A percentile compares a stretch with the other conserved stretches of the same genome.
Evolutionary conservation across 495 filamentous ascomycete genomes (phyloP).

Genomic region (Penicillium subrubescens): DNA sequence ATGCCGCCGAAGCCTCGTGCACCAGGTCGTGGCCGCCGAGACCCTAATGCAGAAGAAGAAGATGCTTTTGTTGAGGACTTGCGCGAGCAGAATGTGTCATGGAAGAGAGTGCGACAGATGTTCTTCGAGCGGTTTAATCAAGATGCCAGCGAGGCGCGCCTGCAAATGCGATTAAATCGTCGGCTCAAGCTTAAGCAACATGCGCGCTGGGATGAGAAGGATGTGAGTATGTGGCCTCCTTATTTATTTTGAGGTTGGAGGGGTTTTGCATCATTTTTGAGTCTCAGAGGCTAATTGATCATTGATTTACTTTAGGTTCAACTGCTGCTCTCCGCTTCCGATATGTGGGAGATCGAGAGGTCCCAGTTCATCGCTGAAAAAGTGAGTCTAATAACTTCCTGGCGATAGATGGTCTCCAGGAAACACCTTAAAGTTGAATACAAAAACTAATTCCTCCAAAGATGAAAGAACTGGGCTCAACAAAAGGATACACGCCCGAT

Average conservation of each 20-base stretch:
- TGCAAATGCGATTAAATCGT: slow-evolving; percentile 74
- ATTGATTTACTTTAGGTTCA: slow-evolving; percentile 35
- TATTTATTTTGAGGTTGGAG: neutral
- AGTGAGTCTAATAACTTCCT: slow-evolving; percentile 31
- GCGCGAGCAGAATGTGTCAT: slow-evolving; percentile 66
- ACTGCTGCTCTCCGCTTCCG: slow-evolving; percentile 48
- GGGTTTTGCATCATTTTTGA: neutral
- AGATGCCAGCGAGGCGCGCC: slow-evolving; percentile 65
- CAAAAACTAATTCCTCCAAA: slow-evolving; percentile 6
- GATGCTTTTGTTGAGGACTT: slow-evolving; percentile 65
- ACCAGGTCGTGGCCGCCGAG: slow-evolving; percentile 44
- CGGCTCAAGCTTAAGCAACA: slow-evolving; percentile 58
- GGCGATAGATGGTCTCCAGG: neutral
- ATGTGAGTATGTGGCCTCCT: slow-evolving; percentile 56
- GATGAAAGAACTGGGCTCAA: slow-evolving; percentile 44
- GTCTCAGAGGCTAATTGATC: slow-evolving; percentile 1
- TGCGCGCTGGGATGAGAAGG: slow-evolving; percentile 66
- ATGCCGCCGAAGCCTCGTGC: slow-evolving; percentile 40
- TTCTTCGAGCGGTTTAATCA: slow-evolving; percentile 65
- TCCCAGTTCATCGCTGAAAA: slow-evolving; percentile 53
- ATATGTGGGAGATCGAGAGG: slow-evolving; percentile 54
- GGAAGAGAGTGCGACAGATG: slow-evolving; percentile 67
- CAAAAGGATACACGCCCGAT: slow-evolving; percentile 34
- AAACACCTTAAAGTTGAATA: neutral
- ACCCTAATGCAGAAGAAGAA: slow-evolving; percentile 63